These are phyloP conservation scores for Geopyxis carbonaria DNA, from an alignment of 495 filamentous ascomycete species.

Conservation along the genomic window DNA sequence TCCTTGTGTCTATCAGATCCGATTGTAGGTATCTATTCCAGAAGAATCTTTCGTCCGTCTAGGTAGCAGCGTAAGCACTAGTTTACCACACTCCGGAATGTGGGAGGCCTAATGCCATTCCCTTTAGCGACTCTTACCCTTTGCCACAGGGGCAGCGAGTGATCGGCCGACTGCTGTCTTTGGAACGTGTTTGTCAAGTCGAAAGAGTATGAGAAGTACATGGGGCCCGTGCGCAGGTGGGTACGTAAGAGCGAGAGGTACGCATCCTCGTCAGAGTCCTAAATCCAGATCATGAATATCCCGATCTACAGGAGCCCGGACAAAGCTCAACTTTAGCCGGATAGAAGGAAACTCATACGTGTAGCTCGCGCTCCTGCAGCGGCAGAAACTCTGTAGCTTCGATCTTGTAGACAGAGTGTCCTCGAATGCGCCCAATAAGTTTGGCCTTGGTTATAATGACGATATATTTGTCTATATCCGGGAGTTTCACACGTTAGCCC, in stretches of 20 bases:
- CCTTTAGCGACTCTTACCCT: constrained; percentile 26
- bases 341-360: constrained; percentile 26
- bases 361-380: constrained; percentile 75
- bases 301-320: neutral
- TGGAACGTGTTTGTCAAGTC: constrained; percentile 94
- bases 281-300: constrained; percentile 1
- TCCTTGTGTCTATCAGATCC: constrained; percentile 75
- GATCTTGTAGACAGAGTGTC: constrained; percentile 87
- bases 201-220: constrained; percentile 96
- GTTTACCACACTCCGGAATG: neutral
- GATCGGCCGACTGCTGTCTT: constrained; percentile 59
- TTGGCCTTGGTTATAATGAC: constrained; percentile 90
- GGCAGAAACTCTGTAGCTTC: constrained; percentile 83
- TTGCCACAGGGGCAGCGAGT: constrained; percentile 63
- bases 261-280: constrained; percentile 77
- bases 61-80: neutral
- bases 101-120: neutral
- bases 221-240: constrained; percentile 62
- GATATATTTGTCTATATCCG: constrained; percentile 73
- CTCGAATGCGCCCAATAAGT: constrained; percentile 75
- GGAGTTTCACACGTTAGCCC: too few relatives aligned
- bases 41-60: constrained; percentile 90
- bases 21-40: constrained; percentile 90
- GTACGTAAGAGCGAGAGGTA: constrained; percentile 65
- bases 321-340: neutral